Base-by-base conservation (phyloP, 2,329 filamentous ascomycete species). In the Aspergillus transmontanensis region DNA sequence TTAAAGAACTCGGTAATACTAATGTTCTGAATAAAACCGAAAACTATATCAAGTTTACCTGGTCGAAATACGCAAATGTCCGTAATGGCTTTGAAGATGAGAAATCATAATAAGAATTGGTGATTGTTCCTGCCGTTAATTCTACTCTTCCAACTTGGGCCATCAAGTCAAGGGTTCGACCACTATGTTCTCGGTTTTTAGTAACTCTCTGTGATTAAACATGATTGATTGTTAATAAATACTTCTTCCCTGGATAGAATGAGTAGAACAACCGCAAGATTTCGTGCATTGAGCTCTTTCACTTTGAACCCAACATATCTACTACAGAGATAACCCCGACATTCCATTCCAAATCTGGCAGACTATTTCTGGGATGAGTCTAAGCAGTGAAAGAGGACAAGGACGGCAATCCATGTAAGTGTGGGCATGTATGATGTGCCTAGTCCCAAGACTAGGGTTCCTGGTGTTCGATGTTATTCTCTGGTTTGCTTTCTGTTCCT, bases 21-120 rank as follows among this genome's bases (percentile, higher is more conserved):
- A 30, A 43, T 9, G 53, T 11, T 14, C 32, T 66, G 9, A 61
- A 67, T 6, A 57, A 34, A 23, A 43, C 57, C 2, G 50, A 64
- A 39, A 67, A 67, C 43, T 59, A 61, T 11, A 50, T 67, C 19
- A 54, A 66, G 1, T 67, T 62, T 48, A 57, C 65, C 6, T 36
- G 16, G 2, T 67, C 63, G 21, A 46, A 58, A 32, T 67, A 64
- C 16, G 54, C 60, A 9, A 67, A 67, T 56, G 19, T 67, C 23
- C 48, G 51, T 23, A 59, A 64, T 9, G 57, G 57, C 3, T 65
- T 26, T 6, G 9, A 28, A 30, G n/a, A 26, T 21, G 11, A 14
- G 11, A 14, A 48, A 26, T 3, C 11, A 26, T 26, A 12, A n/a
- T 6, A 4, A 46, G 43, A 5, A 14, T 46, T 10, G 10, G 2